phyloP scores from a whole-genome alignment of 805 yeast species.

The Ogataea neopini region DNA sequence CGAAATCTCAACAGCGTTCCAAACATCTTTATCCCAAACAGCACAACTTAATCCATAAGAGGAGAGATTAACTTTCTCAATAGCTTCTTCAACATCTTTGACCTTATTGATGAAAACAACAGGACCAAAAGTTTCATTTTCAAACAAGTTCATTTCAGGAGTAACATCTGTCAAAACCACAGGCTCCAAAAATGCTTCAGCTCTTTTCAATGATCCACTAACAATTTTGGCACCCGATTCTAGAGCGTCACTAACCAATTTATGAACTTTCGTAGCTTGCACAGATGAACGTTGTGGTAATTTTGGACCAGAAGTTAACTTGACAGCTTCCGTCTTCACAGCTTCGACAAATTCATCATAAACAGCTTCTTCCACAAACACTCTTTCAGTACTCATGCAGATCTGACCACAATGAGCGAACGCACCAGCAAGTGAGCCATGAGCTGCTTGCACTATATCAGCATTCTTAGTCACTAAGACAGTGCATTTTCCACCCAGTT shows the following conservation, averaged over 20 bases:
- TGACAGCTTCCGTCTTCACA: conserved; percentile 37
- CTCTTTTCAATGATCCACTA: conserved; percentile 5
- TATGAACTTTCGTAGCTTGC: conserved; percentile 4
- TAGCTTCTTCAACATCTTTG: conserved; percentile 2
- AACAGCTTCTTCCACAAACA: conserved; percentile 55
- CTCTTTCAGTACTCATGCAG: conserved; percentile 83
- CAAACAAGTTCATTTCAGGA: conserved; percentile 1
- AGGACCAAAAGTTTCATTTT: conserved; percentile 9
- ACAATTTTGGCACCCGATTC: conserved; percentile 37
- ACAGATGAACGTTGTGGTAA: conserved; percentile 7
- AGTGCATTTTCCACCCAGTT: conserved; percentile 91
- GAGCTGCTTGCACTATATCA: conserved; percentile 45
- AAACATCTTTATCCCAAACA: conserved; percentile 11
- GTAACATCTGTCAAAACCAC: conserved; percentile 3
- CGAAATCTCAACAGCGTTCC: conserved; percentile 8
- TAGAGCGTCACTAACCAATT: conserved; percentile 39
- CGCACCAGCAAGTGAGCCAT: conserved; percentile 69
- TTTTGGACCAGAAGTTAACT: conserved; percentile 33
- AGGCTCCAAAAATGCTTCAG: conserved; percentile 8
- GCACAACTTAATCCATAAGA: conserved; percentile 9
- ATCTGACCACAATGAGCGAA: conserved; percentile 79
- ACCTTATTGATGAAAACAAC: conserved; percentile 9
- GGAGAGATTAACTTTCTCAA: conserved; percentile 6
- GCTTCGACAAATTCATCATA: conserved; percentile 47
- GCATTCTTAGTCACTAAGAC: conserved; percentile 54